phyloP scores from a whole-genome alignment of 768 basidiomycete species.

The Strobilomyces dryophilus region DNA sequence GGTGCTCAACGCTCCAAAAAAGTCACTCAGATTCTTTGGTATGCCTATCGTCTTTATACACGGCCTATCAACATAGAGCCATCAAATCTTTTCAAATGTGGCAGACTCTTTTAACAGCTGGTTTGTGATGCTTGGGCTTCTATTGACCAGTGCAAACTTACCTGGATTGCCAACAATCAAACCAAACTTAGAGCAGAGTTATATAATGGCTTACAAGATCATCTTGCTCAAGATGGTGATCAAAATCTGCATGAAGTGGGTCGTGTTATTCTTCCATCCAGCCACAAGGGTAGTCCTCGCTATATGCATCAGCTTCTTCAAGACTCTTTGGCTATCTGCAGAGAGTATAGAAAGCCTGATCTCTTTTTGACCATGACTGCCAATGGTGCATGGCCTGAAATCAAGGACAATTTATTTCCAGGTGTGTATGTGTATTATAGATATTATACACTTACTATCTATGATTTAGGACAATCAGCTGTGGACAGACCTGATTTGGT shows the following conservation, averaged over 20 bases:
- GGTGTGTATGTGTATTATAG: no score
- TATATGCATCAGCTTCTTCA: no score
- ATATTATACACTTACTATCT: no score
- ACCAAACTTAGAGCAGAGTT: not conserved
- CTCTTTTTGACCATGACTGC: no score
- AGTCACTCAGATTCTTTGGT: not conserved
- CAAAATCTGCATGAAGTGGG: not conserved
- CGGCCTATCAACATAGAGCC: constrained; percentile 15
- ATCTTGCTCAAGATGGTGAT: not conserved
- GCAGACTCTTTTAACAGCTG: constrained; percentile 8
- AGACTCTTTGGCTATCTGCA: no score
- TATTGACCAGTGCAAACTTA: not conserved
- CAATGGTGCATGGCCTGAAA: no score
- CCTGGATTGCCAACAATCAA: not conserved
- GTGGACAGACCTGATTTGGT: constrained; percentile 49
- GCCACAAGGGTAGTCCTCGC: no score
- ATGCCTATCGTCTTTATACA: not conserved
- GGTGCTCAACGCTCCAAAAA: not conserved
- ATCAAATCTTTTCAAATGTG: constrained; percentile 31
- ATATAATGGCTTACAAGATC: not conserved
- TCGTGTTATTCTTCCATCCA: constrained; percentile 17
- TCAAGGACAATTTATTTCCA: no score
- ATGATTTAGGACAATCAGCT: no score
- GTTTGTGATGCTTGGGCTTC: not conserved
- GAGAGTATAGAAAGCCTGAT: no score